These are phyloP conservation scores for Podila minutissima DNA, from an alignment of 192 early-diverging fungal genomes.

Conservation along the genomic window DNA sequence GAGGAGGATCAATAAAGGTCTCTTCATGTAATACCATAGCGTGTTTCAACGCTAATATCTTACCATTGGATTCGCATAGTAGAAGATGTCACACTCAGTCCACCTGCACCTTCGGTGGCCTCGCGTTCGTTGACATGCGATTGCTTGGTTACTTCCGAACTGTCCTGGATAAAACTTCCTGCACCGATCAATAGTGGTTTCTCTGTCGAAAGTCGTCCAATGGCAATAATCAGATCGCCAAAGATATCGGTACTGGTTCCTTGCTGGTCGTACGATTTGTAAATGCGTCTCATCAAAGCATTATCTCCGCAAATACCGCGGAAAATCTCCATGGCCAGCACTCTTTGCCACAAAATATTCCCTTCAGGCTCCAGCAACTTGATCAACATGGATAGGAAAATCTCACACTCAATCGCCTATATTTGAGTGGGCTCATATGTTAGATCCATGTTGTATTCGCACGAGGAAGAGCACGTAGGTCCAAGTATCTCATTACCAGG, in stretches of 20 bases:
- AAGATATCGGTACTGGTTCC: constrained; percentile 80
- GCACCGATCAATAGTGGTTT: constrained; percentile 67
- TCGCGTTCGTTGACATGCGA: constrained; percentile 20
- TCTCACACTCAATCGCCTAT: constrained; percentile 91
- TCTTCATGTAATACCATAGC: background rate
- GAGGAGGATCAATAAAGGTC: background rate
- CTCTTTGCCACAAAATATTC: constrained; percentile 80
- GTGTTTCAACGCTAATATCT: background rate
- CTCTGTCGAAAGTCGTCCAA: constrained; percentile 81
- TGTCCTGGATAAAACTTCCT: constrained; percentile 44
- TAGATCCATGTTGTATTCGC: constrained; percentile 4
- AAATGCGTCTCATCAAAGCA: constrained; percentile 73
- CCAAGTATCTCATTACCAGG: constrained; percentile 56
- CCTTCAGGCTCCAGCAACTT: constrained; percentile 82
- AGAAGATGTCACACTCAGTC: constrained; percentile 60
- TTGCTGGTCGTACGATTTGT: constrained; percentile 79
- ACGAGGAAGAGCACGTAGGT: background rate
- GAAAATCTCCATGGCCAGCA: constrained; percentile 85
- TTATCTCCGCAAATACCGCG: constrained; percentile 71
- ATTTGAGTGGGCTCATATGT: background rate
- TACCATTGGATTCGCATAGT: constrained; percentile 80
- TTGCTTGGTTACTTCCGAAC: constrained; percentile 14
- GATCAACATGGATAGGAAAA: constrained; percentile 90
- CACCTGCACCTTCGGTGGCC: constrained; percentile 22
- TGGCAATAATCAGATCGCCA: constrained; percentile 80